A percentile compares a stretch with the other conserved stretches of the same genome.
phyloP scores from a whole-genome alignment of 2,329 filamentous ascomycete genomes.

The Cladosporium oxysporum region DNA sequence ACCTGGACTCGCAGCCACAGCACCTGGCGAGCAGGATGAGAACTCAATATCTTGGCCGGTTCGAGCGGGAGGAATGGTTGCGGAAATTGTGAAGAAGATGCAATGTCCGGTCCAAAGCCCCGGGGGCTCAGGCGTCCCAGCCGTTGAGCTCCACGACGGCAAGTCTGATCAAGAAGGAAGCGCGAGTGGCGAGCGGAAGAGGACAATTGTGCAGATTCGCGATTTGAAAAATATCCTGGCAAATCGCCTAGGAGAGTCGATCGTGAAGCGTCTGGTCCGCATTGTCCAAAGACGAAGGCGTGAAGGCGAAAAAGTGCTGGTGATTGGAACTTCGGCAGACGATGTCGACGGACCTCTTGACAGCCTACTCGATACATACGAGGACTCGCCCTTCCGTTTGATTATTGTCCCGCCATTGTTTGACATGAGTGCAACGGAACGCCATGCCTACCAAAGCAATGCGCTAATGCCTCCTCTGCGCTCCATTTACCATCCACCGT shows the following conservation, averaged over 20 bases:
- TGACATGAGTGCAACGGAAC: conserved; percentile 25
- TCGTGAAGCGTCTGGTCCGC: conserved; percentile 70
- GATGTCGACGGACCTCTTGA: conserved; percentile 28
- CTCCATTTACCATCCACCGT: conserved; percentile 20
- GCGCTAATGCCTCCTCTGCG: conserved; percentile 15
- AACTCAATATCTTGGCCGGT: neutral
- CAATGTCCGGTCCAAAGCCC: neutral
- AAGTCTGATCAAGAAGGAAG: neutral
- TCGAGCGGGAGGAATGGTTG: neutral
- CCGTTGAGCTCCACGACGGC: neutral
- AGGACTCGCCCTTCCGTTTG: conserved; percentile 53
- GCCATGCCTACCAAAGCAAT: conserved; percentile 17
- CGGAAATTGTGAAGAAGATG: conserved; percentile 2
- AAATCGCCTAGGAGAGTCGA: conserved; percentile 66
- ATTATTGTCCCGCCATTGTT: conserved; percentile 57
- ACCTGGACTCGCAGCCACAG: neutral
- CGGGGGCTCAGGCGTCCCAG: neutral
- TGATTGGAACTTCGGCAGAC: conserved; percentile 75
- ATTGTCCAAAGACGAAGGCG: conserved; percentile 72
- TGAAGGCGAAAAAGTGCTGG: conserved; percentile 69
- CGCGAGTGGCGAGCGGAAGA: conserved; percentile 14
- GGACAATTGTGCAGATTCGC: conserved; percentile 68
- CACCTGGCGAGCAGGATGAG: conserved; percentile 2
- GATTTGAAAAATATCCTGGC: conserved; percentile 78
- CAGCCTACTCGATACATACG: conserved; percentile 46